Base-by-base conservation (phyloP, 2,329 filamentous ascomycete genomes). In the Fusarium continuum region DNA sequence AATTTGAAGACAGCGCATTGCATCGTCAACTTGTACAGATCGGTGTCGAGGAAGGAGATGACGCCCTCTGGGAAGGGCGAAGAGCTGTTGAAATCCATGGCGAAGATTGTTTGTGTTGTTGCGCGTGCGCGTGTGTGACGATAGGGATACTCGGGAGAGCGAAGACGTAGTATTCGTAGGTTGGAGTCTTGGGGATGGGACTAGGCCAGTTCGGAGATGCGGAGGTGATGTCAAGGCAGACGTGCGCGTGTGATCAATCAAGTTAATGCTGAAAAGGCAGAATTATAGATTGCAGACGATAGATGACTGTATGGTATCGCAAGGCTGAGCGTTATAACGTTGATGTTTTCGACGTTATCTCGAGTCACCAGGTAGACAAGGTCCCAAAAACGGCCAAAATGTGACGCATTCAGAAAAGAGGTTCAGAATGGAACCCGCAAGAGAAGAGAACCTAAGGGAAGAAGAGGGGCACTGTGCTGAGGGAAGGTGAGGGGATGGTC, bases 11-110 rank as follows among this genome's bases (percentile, higher is more conserved):
- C 90, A 61, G 93, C 93, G 74, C 91, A 97, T 89, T 99, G 95
- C 95, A 99, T 99, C 17, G 95, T 99, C 77, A 99, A 79, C 79
- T 99, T 99, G 85, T 97, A 99, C 60, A 99, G 74, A 68, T 89
- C 87, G 14, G 91, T 94, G 73, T 95, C 91, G 50, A 95, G 82
- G 73, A 95, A 90, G 72, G 91, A 94, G 72, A 88, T 91, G 73
- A 94, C 87, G 46, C 91, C 91, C 78, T 91, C 90, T 5, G 90
- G 88, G 62, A 84, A 88, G 54, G 85, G 85, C 52, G 85, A 86
- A 26, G 85, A 85, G 78, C 83, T 86, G 75, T 88, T 87, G 77
- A 89, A 89, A 65, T 86, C 85, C 86, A 89, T 89, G 61, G 29
- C 65, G 40, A 53, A 11, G 40, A n/a, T 38, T 17, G n/a, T 45